A percentile compares a stretch with the other conserved stretches of the same genome.
Conservation (phyloP, 2,329 filamentous ascomycete genomes). For the Arthrobotrys megalospora region DNA sequence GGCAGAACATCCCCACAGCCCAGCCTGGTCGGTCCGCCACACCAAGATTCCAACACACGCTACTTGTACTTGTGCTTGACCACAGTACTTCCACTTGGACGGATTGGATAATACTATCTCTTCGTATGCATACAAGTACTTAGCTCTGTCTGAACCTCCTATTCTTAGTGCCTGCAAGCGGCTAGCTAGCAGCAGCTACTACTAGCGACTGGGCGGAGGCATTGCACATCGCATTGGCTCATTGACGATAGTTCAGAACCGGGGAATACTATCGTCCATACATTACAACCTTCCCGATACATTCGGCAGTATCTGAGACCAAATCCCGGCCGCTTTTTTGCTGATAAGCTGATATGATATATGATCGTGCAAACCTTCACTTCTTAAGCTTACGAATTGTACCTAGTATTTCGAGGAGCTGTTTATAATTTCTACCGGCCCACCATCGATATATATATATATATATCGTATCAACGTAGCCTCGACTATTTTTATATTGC, state of each 20-base stretch:
- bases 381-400: no score
- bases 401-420: no score
- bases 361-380: no score
- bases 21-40: background rate
- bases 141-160: no score
- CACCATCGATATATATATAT: no score
- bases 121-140: no score
- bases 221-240: background rate
- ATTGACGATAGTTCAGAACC: background rate
- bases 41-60: background rate
- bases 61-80: no score
- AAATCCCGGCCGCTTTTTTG: constrained; percentile 26
- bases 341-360: constrained; percentile 18
- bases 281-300: constrained; percentile 32
- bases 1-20: constrained; percentile 21
- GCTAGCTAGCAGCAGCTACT: background rate
- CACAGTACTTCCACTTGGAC: background rate
- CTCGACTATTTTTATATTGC: no score
- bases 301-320: background rate
- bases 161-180: no score
- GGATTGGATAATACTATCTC: background rate
- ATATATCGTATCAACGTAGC: no score
- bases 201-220: background rate
- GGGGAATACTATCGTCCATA: background rate
- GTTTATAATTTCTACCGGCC: no score